phyloP scores from a whole-genome alignment of 1,139 yeast genomes.

The Diutina ranongensis region DNA sequence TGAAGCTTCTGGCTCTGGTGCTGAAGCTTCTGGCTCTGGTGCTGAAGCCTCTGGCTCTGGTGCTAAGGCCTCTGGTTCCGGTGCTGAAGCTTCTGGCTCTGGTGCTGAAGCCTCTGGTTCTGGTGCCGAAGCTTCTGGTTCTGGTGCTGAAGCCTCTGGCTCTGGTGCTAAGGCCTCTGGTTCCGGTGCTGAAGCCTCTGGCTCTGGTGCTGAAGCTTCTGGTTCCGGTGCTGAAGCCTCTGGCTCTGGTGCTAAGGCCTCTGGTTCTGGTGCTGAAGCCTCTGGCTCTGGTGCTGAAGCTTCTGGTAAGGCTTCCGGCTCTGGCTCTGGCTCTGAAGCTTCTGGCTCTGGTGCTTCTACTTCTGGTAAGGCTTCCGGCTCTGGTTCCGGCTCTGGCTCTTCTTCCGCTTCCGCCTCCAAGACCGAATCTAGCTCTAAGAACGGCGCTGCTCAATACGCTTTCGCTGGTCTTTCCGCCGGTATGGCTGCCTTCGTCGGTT shows the following conservation, averaged over 20 bases:
- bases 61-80: background rate
- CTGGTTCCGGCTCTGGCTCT: background rate
- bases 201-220: background rate
- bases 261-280: background rate
- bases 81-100: constrained; percentile 1
- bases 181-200: background rate
- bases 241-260: background rate
- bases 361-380: background rate
- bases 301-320: background rate
- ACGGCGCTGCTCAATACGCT: background rate
- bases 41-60: background rate
- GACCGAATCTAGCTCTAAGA: background rate
- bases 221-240: background rate
- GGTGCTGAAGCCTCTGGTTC: background rate
- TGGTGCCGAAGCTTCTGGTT: background rate
- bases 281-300: background rate
- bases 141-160: background rate
- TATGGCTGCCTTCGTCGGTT: background rate
- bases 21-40: constrained; percentile 1
- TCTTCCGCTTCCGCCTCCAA: background rate
- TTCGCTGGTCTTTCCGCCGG: background rate
- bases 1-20: background rate
- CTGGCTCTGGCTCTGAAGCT: constrained; percentile 2
- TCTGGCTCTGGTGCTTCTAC: background rate
- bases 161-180: background rate